These are phyloP conservation scores for Nakaseomyces glabratus DNA, from an alignment of 1,139 yeast genomes.

Conservation along the genomic window DNA sequence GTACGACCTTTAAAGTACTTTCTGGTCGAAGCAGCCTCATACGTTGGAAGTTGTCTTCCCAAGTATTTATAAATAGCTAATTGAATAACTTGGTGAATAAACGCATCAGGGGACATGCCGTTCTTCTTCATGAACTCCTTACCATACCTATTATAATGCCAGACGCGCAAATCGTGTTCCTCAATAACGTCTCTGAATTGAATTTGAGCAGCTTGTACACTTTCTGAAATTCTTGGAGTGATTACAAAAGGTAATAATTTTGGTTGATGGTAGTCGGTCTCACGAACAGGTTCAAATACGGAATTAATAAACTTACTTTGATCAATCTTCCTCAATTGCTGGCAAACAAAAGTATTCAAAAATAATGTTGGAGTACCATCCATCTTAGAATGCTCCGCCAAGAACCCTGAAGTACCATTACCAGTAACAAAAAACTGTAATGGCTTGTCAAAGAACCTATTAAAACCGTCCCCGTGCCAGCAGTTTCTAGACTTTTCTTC, in stretches of 20 bases:
- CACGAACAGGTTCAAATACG: conserved; percentile 25
- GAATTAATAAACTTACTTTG: conserved; percentile 34
- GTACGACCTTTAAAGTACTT: conserved; percentile 86
- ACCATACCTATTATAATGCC: conserved; percentile 68
- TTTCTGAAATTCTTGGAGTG: conserved; percentile 42
- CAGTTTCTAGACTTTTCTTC: conserved; percentile 79
- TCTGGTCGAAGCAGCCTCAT: conserved; percentile 94
- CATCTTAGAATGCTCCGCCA: conserved; percentile 97
- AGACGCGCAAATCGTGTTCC: conserved; percentile 51
- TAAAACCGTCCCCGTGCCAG: conserved; percentile 93
- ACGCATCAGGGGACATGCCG: conserved; percentile 71
- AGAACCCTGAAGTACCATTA: conserved; percentile 83
- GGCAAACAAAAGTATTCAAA: conserved; percentile 67
- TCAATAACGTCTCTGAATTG: conserved; percentile 45
- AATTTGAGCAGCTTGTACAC: conserved; percentile 48
- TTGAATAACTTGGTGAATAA: conserved; percentile 66
- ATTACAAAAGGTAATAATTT: conserved; percentile 38
- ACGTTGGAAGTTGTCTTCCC: conserved; percentile 80
- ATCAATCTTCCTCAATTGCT: conserved; percentile 43
- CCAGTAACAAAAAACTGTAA: conserved; percentile 73
- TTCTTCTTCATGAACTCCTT: conserved; percentile 59
- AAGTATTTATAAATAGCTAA: conserved; percentile 71
- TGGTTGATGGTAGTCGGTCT: conserved; percentile 10
- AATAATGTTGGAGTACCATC: conserved; percentile 96
- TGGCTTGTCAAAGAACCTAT: conserved; percentile 90